These are phyloP conservation scores for Leishmania arabica DNA, from an alignment of 208 protist species.

Conservation along the genomic window DNA sequence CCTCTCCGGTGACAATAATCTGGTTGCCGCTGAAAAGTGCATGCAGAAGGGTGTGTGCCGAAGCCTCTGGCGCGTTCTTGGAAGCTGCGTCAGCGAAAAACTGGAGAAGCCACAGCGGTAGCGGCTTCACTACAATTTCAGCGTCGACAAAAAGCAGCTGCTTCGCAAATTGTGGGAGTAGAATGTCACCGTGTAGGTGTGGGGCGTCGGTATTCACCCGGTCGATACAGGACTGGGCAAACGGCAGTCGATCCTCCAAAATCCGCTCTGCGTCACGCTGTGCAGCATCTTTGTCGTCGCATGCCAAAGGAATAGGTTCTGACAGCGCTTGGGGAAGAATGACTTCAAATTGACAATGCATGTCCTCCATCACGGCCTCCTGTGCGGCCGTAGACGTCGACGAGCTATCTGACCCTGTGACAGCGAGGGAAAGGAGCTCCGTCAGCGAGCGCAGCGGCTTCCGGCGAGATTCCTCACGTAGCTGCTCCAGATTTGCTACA, in stretches of 20 bases:
- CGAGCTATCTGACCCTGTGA: neutral
- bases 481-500: conserved; percentile 57
- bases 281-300: conserved; percentile 10
- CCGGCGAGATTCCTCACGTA: conserved; percentile 59
- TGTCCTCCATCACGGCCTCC: conserved; percentile 16
- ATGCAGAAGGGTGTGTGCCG: conserved; percentile 46
- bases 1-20: conserved; percentile 55
- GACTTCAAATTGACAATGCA: conserved; percentile 27
- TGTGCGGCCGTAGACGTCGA: neutral
- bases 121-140: conserved; percentile 46
- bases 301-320: neutral
- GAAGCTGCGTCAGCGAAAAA: conserved; percentile 28
- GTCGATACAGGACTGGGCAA: conserved; percentile 29
- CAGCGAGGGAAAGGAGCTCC: conserved; percentile 31
- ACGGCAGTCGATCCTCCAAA: conserved; percentile 28
- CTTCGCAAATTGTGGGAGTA: conserved; percentile 32
- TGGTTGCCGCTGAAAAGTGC: conserved; percentile 77
- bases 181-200: conserved; percentile 16
- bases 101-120: conserved; percentile 67
- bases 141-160: conserved; percentile 18
- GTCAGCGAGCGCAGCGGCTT: conserved; percentile 58
- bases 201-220: conserved; percentile 16
- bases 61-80: neutral
- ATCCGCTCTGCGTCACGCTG: conserved; percentile 13
- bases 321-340: conserved; percentile 22